Conservation (phyloP, 2,329 filamentous ascomycete genomes). For the Aulographum hederae region DNA sequence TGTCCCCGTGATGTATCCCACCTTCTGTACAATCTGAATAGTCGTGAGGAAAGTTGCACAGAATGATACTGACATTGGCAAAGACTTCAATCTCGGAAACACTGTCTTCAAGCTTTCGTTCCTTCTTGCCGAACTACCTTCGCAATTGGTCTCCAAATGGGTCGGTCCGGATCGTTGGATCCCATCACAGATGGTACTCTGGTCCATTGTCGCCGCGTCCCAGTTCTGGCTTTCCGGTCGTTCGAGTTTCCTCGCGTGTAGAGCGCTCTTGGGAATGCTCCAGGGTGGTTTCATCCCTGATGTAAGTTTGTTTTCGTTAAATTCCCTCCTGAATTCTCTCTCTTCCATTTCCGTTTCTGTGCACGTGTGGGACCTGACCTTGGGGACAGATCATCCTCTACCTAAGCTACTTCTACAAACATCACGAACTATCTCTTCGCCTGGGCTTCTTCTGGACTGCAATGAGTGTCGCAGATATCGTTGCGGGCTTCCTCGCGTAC, state of each 20-base stretch:
- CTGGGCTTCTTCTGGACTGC: constrained; percentile 20
- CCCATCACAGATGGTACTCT: constrained; percentile 21
- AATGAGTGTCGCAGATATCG: constrained; percentile 13
- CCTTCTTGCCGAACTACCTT: constrained; percentile 10
- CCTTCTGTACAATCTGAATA: too few species aligned
- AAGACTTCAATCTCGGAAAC: constrained; percentile 10
- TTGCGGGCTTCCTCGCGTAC: constrained; percentile 17
- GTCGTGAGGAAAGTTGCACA: not conserved
- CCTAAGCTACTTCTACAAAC: constrained; percentile 21
- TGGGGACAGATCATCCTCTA: constrained; percentile 12
- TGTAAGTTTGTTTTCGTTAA: constrained; percentile 1
- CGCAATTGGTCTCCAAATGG: constrained; percentile 11
- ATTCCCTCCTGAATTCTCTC: not conserved
- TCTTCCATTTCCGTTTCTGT: not conserved
- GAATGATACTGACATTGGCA: not conserved
- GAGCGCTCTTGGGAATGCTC: constrained; percentile 26
- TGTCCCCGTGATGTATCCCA: not conserved
- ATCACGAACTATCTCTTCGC: constrained; percentile 16
- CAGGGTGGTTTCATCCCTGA: constrained; percentile 33
- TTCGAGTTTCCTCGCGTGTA: constrained; percentile 22
- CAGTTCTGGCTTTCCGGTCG: constrained; percentile 20
- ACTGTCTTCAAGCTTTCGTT: constrained; percentile 10
- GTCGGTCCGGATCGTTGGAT: constrained; percentile 19
- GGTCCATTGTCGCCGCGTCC: constrained; percentile 21
- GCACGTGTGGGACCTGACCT: too few species aligned